Conservation (phyloP, 768 basidiomycete genomes). For the Rubroboletus satanas region DNA sequence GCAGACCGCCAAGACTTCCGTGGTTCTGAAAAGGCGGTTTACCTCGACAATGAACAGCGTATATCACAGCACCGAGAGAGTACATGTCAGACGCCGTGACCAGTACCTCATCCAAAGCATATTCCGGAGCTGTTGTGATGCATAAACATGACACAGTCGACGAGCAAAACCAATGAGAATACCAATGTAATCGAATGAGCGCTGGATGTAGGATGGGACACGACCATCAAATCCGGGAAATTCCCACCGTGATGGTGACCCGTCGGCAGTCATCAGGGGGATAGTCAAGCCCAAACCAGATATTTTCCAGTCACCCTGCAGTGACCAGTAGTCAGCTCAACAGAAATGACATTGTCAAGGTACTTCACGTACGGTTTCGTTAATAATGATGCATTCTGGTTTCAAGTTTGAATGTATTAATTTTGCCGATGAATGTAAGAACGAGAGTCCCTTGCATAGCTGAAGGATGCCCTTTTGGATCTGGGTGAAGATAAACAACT, state of each 20-base stretch:
- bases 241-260: constrained; percentile 78
- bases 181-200: constrained; percentile 96
- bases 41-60: constrained; percentile 87
- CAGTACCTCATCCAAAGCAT: constrained; percentile 84
- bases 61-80: constrained; percentile 85
- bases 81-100: constrained; percentile 91
- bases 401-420: constrained; percentile 89
- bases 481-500: constrained; percentile 35
- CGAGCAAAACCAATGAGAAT: not conserved
- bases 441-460: constrained; percentile 83
- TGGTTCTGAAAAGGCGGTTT: constrained; percentile 85
- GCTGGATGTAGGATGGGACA: constrained; percentile 76
- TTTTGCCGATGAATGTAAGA: constrained; percentile 89
- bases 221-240: constrained; percentile 86
- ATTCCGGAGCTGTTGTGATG: constrained; percentile 76
- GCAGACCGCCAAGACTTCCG: constrained; percentile 63
- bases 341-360: not conserved
- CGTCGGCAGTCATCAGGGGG: constrained; percentile 62
- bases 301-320: constrained; percentile 96
- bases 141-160: constrained; percentile 1
- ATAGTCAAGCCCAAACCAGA: constrained; percentile 87
- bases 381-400: constrained; percentile 85
- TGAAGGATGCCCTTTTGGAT: constrained; percentile 97
- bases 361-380: constrained; percentile 62
- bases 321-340: not conserved